These are phyloP conservation scores for Lactarius quietus DNA, from an alignment of 768 basidiomycete species.

Conservation along the genomic window DNA sequence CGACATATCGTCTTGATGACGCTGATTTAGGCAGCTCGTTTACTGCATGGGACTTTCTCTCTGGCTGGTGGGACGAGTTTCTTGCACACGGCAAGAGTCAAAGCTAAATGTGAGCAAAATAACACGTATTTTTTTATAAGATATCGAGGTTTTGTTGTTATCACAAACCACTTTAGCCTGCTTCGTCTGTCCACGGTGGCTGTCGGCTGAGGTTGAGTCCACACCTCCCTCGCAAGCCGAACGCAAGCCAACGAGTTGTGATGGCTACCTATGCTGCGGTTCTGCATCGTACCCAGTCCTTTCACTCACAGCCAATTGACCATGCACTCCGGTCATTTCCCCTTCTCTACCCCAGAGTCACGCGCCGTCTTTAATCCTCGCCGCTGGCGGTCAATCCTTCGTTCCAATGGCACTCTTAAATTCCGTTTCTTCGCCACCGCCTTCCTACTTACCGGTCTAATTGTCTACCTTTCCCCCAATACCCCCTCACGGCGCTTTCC, in stretches of 20 bases:
- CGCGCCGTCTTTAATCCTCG: not conserved
- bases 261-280: not conserved
- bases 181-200: no score
- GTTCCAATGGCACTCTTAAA: not conserved
- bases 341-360: not conserved
- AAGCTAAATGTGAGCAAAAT: constrained; percentile 60
- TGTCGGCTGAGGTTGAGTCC: not conserved
- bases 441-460: constrained; percentile 5
- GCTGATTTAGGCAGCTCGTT: constrained; percentile 67
- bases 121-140: no score
- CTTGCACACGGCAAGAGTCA: constrained; percentile 64
- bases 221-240: not conserved
- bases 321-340: not conserved
- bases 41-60: constrained; percentile 95
- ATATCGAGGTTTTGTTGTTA: not conserved
- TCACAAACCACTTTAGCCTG: no score
- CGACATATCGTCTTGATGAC: constrained; percentile 2
- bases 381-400: constrained; percentile 1
- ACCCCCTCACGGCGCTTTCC: not conserved
- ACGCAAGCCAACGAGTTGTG: not conserved
- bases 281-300: not conserved
- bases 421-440: constrained; percentile 5
- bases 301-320: not conserved
- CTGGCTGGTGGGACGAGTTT: constrained; percentile 95
- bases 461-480: constrained; percentile 14